phyloP scores from a whole-genome alignment of 108 stramenopile species.

The Cylindrotheca fusiformis region DNA sequence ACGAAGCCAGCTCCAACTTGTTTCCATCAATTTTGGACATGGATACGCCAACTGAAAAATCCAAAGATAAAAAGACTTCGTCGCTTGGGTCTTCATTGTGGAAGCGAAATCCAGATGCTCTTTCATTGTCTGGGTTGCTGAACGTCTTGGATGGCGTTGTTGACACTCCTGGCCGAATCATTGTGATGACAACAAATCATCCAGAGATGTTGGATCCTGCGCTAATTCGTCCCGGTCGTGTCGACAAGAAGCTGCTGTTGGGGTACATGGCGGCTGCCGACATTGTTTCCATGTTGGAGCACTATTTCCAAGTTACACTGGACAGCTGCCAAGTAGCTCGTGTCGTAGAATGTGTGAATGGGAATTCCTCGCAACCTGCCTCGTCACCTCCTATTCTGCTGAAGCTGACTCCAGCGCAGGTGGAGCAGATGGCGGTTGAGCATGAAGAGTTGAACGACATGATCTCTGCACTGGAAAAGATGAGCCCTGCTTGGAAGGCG shows the following conservation, averaged over 20 bases:
- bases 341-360: constrained; percentile 7
- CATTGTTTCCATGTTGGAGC: constrained; percentile 51
- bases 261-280: constrained; percentile 49
- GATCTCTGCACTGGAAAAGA: constrained; percentile 31
- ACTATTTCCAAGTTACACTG: constrained; percentile 57
- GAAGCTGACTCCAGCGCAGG: constrained; percentile 46
- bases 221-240: constrained; percentile 78
- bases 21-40: not conserved
- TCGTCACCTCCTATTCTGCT: not conserved
- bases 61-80: not conserved
- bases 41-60: not conserved
- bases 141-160: constrained; percentile 86
- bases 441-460: constrained; percentile 46
- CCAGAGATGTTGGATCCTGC: constrained; percentile 80
- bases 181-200: constrained; percentile 84
- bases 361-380: not conserved
- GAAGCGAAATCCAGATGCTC: constrained; percentile 37
- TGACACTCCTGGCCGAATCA: constrained; percentile 74
- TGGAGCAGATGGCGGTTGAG: constrained; percentile 47
- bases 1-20: not conserved
- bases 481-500: not conserved
- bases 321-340: not conserved
- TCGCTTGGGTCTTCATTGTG: constrained; percentile 10
- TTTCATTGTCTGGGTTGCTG: constrained; percentile 61
- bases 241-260: constrained; percentile 59